Conservation (phyloP, 1,139 yeast genomes). For the Scheffersomyces stambukii region DNA sequence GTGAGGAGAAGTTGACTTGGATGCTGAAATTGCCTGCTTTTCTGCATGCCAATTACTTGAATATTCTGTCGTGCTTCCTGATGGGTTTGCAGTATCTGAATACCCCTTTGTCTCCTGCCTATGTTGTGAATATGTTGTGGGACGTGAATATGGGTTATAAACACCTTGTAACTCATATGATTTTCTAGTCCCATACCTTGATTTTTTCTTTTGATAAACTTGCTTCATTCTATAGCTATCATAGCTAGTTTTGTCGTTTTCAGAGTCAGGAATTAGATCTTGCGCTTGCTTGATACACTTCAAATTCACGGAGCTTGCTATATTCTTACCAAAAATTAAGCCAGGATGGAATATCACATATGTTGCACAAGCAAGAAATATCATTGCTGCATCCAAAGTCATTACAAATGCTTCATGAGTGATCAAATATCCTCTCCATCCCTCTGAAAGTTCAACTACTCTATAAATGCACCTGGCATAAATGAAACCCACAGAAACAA, state of each 20-base stretch:
- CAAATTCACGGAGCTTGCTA: not conserved
- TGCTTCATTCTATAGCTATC: not conserved
- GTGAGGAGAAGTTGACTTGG: too few species aligned
- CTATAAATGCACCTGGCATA: slow-evolving; percentile 31
- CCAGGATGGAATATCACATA: slow-evolving; percentile 25
- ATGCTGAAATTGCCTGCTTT: too few species aligned
- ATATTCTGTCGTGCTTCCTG: too few species aligned
- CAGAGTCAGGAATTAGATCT: not conserved
- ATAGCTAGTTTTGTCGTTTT: not conserved
- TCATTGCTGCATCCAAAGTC: slow-evolving; percentile 25
- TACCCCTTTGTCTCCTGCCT: too few species aligned
- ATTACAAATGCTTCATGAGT: slow-evolving; percentile 27
- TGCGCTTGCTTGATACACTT: too few species aligned
- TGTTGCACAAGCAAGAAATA: slow-evolving; percentile 16
- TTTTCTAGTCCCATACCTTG: not conserved
- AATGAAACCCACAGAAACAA: slow-evolving; percentile 18
- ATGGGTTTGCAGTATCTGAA: too few species aligned
- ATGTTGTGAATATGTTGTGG: slow-evolving; percentile 4
- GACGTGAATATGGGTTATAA: not conserved
- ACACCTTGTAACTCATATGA: not conserved
- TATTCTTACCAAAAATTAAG: slow-evolving; percentile 19
- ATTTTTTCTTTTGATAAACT: not conserved
- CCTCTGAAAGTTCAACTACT: slow-evolving; percentile 27
- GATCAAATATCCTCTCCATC: slow-evolving; percentile 33
- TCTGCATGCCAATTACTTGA: too few species aligned